A percentile compares a stretch with the other conserved stretches of the same genome.
These are phyloP conservation scores for Drechslerella stenobrocha DNA, from an alignment of 2,329 filamentous ascomycete genomes.

Conservation along the genomic window DNA sequence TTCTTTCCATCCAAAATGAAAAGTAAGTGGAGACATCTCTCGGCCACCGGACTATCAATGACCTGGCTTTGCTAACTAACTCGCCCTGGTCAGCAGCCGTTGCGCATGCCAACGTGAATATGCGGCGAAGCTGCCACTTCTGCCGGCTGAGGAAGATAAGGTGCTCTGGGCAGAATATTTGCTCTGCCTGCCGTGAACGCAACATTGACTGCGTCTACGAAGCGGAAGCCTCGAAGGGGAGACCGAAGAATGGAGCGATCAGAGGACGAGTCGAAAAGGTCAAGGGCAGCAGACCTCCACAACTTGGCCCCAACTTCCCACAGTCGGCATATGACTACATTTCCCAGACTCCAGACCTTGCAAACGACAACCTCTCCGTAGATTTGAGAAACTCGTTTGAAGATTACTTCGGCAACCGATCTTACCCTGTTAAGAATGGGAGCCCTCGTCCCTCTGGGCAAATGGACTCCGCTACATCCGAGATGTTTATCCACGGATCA, in stretches of 20 bases:
- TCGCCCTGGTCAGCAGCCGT: slow-evolving; percentile 14
- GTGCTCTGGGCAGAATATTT: slow-evolving; percentile 48
- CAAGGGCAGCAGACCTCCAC: slow-evolving; percentile 26
- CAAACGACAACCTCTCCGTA: slow-evolving; percentile 35
- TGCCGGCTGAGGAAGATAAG: slow-evolving; percentile 48
- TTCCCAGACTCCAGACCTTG: slow-evolving; percentile 19
- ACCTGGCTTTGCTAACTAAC: slow-evolving; percentile 11
- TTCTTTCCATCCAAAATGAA: slow-evolving; percentile 47
- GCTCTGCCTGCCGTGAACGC: slow-evolving; percentile 48
- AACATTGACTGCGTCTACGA: slow-evolving; percentile 50
- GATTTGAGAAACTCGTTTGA: slow-evolving; percentile 38
- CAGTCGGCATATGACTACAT: slow-evolving; percentile 30
- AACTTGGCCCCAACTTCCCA: slow-evolving; percentile 27
- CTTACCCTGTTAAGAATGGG: slow-evolving; percentile 30
- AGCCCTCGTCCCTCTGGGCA: slow-evolving; percentile 37
- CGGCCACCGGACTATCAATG: not conserved
- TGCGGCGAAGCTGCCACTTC: slow-evolving; percentile 50
- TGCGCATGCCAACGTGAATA: slow-evolving; percentile 42
- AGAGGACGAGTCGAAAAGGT: slow-evolving; percentile 40
- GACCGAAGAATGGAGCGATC: slow-evolving; percentile 43
- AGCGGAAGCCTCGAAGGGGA: slow-evolving; percentile 49
- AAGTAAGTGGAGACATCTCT: slow-evolving; percentile 30
- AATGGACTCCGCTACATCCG: slow-evolving; percentile 24
- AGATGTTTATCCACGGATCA: slow-evolving; percentile 36
- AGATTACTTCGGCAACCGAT: slow-evolving; percentile 45